Percentiles rank a stretch among this genome's conserved stretches.
These are phyloP conservation scores for Tolypocladium inflatum DNA, from an alignment of 2,329 filamentous ascomycete species.

Conservation along the genomic window DNA sequence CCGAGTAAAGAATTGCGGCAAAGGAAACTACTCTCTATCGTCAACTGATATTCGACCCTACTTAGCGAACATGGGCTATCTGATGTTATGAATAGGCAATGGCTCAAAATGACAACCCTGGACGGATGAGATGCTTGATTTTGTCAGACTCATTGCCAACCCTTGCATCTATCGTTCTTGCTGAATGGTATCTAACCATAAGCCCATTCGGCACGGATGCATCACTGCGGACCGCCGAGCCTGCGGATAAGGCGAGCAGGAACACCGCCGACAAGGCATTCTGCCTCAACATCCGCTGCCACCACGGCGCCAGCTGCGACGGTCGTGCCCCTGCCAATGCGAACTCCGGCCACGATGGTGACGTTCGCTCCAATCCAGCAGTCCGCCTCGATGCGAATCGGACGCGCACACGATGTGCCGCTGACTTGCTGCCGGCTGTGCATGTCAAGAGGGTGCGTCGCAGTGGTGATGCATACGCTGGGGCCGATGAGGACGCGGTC, in stretches of 20 bases:
- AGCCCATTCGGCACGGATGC: too few species aligned
- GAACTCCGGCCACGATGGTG: background rate
- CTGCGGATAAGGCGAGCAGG: background rate
- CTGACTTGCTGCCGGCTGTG: background rate
- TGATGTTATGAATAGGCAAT: too few species aligned
- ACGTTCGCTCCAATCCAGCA: background rate
- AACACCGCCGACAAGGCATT: background rate
- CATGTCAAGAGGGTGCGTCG: background rate
- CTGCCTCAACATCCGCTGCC: background rate
- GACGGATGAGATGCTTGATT: too few species aligned
- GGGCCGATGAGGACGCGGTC: background rate
- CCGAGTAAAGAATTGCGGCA: too few species aligned
- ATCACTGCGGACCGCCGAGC: too few species aligned
- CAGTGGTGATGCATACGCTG: background rate
- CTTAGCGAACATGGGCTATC: too few species aligned
- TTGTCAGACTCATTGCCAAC: too few species aligned
- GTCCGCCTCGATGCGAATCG: background rate
- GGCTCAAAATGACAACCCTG: too few species aligned
- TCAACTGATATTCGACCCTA: too few species aligned
- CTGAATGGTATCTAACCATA: too few species aligned
- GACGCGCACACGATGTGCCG: background rate
- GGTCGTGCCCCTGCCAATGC: background rate
- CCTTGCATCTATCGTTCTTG: too few species aligned
- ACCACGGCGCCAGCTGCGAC: background rate
- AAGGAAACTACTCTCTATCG: too few species aligned